Evolutionary conservation across 345 rosid species (phyloP).

Genomic region (Pugionium dolabratum): DNA sequence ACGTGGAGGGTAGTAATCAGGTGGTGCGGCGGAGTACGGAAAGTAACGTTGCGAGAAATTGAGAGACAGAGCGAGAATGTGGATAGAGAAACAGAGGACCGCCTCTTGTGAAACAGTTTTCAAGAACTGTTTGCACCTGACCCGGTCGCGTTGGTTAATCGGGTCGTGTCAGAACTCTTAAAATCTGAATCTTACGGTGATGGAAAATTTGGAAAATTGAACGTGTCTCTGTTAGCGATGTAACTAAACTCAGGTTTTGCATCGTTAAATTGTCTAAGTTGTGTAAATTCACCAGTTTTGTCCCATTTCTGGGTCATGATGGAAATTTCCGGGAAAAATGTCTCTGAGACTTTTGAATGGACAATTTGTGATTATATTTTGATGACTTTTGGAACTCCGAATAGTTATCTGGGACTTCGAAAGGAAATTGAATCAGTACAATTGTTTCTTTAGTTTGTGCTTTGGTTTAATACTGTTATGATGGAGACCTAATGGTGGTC

Average conservation of each 20-base stretch:
- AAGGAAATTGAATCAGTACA: too few species aligned
- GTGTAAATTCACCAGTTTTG: constrained; percentile 19
- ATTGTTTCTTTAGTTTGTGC: too few species aligned
- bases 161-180: constrained; percentile 33
- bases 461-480: not conserved
- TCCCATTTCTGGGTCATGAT: constrained; percentile 16
- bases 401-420: not conserved
- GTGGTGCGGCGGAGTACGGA: constrained; percentile 27
- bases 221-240: not conserved
- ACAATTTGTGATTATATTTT: not conserved
- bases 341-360: constrained; percentile 11
- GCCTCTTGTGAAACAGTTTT: constrained; percentile 9
- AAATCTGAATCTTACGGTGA: not conserved
- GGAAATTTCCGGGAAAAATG: constrained; percentile 1
- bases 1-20: constrained; percentile 30
- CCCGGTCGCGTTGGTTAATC: constrained; percentile 32
- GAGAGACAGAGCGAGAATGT: constrained; percentile 1
- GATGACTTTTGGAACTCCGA: not conserved
- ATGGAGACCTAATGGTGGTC: not conserved
- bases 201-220: too few species aligned
- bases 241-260: constrained; percentile 16
- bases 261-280: constrained; percentile 7
- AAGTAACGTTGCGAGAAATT: constrained; percentile 16
- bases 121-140: constrained; percentile 20
- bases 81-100: constrained; percentile 30